phyloP scores from a whole-genome alignment of 495 filamentous ascomycete genomes.

The Coniosporium apollinis region DNA sequence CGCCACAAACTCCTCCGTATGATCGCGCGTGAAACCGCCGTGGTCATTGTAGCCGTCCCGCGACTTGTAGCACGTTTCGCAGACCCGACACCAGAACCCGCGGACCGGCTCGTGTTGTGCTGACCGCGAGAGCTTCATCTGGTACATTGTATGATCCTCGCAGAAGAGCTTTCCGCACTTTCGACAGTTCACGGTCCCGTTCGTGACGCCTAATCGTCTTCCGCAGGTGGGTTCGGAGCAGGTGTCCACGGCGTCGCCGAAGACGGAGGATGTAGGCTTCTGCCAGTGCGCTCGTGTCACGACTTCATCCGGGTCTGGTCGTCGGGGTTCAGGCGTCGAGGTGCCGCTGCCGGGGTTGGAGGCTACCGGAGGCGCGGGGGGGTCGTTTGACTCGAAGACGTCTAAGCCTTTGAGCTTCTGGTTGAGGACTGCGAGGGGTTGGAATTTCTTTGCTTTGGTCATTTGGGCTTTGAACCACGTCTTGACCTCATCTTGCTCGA shows the following conservation, averaged over 20 bases:
- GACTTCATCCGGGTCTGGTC: conserved; percentile 74
- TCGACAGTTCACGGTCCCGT: conserved; percentile 78
- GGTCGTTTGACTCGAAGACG: conserved; percentile 91
- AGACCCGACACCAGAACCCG: conserved; percentile 86
- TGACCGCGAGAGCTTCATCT: conserved; percentile 89
- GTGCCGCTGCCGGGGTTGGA: conserved; percentile 10
- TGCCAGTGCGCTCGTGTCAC: conserved; percentile 87
- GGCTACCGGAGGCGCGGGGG: conserved; percentile 15
- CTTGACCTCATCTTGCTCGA: conserved; percentile 91
- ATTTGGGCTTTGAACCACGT: conserved; percentile 97
- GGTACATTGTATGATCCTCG: conserved; percentile 98
- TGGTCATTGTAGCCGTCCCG: conserved; percentile 91
- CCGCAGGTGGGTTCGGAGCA: conserved; percentile 83
- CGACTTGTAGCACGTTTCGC: conserved; percentile 95
- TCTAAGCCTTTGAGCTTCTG: conserved; percentile 96
- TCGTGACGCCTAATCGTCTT: conserved; percentile 55
- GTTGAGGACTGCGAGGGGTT: conserved; percentile 78
- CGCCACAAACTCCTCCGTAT: conserved; percentile 47
- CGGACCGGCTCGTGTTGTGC: conserved; percentile 84
- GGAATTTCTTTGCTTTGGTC: conserved; percentile 86
- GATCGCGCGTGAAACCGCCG: conserved; percentile 34
- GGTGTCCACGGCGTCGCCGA: conserved; percentile 54
- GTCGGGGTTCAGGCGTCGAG: conserved; percentile 15
- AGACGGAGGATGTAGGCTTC: conserved; percentile 36
- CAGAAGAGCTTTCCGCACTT: conserved; percentile 89